A percentile compares a stretch with the other conserved stretches of the same genome.
Evolutionary conservation across 2,329 filamentous ascomycete genomes (phyloP).

Genomic region (Colletotrichum cuscutae): DNA sequence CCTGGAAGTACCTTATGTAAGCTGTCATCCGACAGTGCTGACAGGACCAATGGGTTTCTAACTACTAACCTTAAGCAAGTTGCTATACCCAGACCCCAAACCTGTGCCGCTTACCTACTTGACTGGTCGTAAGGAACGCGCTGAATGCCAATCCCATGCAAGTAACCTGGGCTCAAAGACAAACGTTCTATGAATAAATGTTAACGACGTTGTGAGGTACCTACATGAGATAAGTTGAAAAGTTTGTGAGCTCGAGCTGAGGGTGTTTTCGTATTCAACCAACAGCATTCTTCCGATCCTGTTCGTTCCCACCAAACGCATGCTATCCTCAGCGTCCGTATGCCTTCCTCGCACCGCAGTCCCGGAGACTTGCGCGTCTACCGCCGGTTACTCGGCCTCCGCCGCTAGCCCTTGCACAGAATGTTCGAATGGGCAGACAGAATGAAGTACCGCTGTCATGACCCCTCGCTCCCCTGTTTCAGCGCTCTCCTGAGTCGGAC

Average conservation of each 20-base stretch:
- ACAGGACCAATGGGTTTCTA: neutral
- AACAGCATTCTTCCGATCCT: neutral
- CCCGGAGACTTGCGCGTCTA: neutral
- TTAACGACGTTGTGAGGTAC: neutral
- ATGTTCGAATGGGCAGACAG: neutral
- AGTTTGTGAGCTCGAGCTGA: neutral
- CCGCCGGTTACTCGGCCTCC: neutral
- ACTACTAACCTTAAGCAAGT: neutral
- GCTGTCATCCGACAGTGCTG: neutral
- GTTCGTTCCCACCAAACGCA: neutral
- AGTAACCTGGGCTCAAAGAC: neutral
- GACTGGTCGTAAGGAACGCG: too few relatives aligned
- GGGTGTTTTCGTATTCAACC: neutral
- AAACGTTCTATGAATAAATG: neutral
- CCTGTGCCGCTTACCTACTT: too few relatives aligned
- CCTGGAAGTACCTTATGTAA: neutral
- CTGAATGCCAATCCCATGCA: neutral
- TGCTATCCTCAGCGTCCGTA: neutral
- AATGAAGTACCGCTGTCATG: neutral
- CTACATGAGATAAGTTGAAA: too few relatives aligned
- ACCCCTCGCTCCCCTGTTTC: conserved; percentile 6
- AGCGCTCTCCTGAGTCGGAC: neutral
- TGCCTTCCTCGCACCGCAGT: neutral
- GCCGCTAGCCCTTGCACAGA: too few relatives aligned
- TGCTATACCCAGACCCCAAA: too few relatives aligned